These are phyloP conservation scores for Metschnikowia lunata DNA, from an alignment of 805 yeast species.

Conservation along the genomic window DNA sequence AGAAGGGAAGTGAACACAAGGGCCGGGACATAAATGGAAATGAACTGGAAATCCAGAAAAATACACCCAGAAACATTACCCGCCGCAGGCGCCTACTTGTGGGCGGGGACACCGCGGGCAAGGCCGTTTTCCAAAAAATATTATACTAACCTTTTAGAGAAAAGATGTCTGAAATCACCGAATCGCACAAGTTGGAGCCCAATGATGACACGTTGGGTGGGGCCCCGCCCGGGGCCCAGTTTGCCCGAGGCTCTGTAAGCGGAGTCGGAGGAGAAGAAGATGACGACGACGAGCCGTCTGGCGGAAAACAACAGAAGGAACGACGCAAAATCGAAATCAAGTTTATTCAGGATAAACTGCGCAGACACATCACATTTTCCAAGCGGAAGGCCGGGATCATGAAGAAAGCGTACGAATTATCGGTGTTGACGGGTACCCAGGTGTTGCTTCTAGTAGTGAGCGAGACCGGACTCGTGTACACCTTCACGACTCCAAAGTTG, in stretches of 20 bases:
- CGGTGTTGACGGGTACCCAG: slow-evolving; percentile 96
- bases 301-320: slow-evolving; percentile 51
- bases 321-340: slow-evolving; percentile 92
- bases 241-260: slow-evolving; percentile 19
- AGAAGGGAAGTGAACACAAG: too few relatives aligned
- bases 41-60: too few relatives aligned
- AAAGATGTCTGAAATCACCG: slow-evolving; percentile 38
- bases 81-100: too few relatives aligned
- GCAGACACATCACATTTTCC: slow-evolving; percentile 96
- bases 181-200: slow-evolving; percentile 33
- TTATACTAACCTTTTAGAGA: too few relatives aligned
- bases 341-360: slow-evolving; percentile 94
- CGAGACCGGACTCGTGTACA: slow-evolving; percentile 97
- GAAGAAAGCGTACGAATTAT: slow-evolving; percentile 98
- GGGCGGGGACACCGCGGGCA: too few relatives aligned
- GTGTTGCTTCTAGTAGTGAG: slow-evolving; percentile 90
- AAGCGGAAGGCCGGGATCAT: slow-evolving; percentile 98
- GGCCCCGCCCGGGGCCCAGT: slow-evolving; percentile 21
- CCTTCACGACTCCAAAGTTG: slow-evolving; percentile 97
- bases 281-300: slow-evolving; percentile 46
- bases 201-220: slow-evolving; percentile 22
- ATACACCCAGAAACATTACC: too few relatives aligned
- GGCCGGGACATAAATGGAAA: too few relatives aligned
- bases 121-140: too few relatives aligned
- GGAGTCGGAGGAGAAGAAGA: slow-evolving; percentile 42